These are phyloP conservation scores for Phytophthora colocasiae DNA, from an alignment of 352 stramenopile species.

Conservation along the genomic window DNA sequence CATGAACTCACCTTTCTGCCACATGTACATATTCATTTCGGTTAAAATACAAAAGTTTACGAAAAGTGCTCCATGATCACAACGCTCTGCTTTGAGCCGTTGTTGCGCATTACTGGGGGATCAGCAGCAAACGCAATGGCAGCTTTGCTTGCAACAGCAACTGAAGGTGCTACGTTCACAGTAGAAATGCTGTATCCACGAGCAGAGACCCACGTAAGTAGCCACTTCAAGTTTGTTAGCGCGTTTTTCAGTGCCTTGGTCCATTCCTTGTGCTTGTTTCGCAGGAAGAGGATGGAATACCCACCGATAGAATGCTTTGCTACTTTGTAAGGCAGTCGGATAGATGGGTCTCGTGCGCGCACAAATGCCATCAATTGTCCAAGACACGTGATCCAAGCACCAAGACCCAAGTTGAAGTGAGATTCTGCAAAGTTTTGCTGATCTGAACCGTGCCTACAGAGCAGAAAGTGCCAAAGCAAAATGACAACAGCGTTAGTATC, in stretches of 20 bases:
- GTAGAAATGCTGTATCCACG: constrained; percentile 37
- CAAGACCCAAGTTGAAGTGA: constrained; percentile 86
- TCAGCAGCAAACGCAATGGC: constrained; percentile 24
- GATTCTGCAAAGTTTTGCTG: constrained; percentile 87
- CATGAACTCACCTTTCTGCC: constrained; percentile 24
- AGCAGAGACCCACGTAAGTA: constrained; percentile 72
- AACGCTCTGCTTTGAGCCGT: constrained; percentile 24
- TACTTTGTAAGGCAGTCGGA: constrained; percentile 86
- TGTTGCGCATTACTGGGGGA: constrained; percentile 19
- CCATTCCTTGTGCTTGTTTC: constrained; percentile 86
- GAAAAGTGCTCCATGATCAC: constrained; percentile 44
- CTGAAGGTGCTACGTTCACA: constrained; percentile 5
- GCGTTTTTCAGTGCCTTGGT: constrained; percentile 88
- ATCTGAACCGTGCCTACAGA: constrained; percentile 78
- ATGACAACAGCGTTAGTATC: constrained; percentile 13
- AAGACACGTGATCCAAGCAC: constrained; percentile 82
- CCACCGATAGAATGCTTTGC: constrained; percentile 73
- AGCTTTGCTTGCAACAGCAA: constrained; percentile 17
- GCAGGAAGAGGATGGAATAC: constrained; percentile 77
- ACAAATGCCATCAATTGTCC: constrained; percentile 71
- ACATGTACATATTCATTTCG: constrained; percentile 54
- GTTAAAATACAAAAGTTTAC: constrained; percentile 42
- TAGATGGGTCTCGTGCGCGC: constrained; percentile 57
- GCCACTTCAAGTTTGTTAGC: constrained; percentile 87
- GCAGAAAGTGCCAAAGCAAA: constrained; percentile 31